A percentile compares a stretch with the other conserved stretches of the same genome.
phyloP scores from a whole-genome alignment of 1,139 yeast genomes.

The Entelexis paramagnoliae region DNA sequence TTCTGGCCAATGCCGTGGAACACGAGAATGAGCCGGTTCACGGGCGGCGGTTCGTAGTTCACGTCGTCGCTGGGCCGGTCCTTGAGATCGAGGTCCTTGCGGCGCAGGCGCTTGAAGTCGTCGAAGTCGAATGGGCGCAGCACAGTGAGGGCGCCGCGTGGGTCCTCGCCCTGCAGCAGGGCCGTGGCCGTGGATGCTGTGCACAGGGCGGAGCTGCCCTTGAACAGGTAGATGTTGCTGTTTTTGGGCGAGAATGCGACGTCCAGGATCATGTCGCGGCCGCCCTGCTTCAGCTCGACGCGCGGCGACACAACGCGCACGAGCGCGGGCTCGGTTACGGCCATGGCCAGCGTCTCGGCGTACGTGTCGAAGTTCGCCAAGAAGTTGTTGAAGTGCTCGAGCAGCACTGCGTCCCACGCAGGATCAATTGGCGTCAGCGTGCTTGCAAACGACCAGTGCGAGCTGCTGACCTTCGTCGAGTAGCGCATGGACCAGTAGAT shows the following conservation, averaged over 20 bases:
- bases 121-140: constrained; percentile 29
- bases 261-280: constrained; percentile 23
- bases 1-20: constrained; percentile 93
- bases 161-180: constrained; percentile 27
- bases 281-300: constrained; percentile 22
- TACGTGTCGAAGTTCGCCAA: constrained; percentile 28
- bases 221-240: constrained; percentile 16
- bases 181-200: constrained; percentile 21
- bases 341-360: constrained; percentile 7
- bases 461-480: constrained; percentile 28
- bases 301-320: constrained; percentile 27
- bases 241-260: constrained; percentile 26
- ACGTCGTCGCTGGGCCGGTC: constrained; percentile 28
- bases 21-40: constrained; percentile 59
- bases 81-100: background rate
- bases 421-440: constrained; percentile 33
- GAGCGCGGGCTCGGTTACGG: constrained; percentile 29
- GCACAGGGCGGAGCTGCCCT: constrained; percentile 15
- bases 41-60: constrained; percentile 26
- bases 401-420: constrained; percentile 27
- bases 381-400: constrained; percentile 27
- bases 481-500: constrained; percentile 33
- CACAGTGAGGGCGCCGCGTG: constrained; percentile 27
- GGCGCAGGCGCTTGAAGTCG: background rate
- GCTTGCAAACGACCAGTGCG: constrained; percentile 32